Base-by-base conservation (phyloP, 192 early-diverging fungal genomes). In the Linnemannia zychae region DNA sequence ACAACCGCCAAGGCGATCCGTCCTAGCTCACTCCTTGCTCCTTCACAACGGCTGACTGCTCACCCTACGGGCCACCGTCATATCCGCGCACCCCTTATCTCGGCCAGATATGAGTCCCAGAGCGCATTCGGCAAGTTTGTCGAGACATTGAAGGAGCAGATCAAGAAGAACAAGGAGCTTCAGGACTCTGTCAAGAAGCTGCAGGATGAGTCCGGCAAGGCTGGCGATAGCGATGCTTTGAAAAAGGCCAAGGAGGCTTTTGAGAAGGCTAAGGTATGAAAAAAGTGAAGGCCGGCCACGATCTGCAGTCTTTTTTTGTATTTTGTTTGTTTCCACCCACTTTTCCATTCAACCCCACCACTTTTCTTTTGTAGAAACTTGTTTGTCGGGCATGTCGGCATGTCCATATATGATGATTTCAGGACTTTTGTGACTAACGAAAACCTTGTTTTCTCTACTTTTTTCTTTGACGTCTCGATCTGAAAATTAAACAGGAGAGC, bases 161-260 rank as follows among this genome's bases (percentile, higher is more conserved):
- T 97, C 70, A 92, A 96, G 87, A 97, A 99, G 89, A 99, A 97
- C 89, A 92, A 96, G 88, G 98, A 99, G 78, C 88, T 99, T 24
- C 95, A 98, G 78, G 86, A 95, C 40, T 95, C 96, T 86, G 94
- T 99, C 73, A 97, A 99, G 93, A 94, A 94, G 71, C 88, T 99
- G 40, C 93, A 92, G 68, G 97, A 96, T 52, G 94, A 94, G 79
- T 90, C 93, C 37, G 93, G 91, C 52, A 94, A 97, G 86, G 90
- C 98, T 11, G 89, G 92, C 0, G 97, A 99, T 73, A 95, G 93
- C 37, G 98, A 98, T 47, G 91, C 96, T 38, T 90, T 99, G 86
- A 95, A 95, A 84, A 92, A 92, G 76, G 97, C 98, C 66, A 96
- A 94, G 86, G 92, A 95, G 74, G 89, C 93, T 48, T 93, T 88